A percentile compares a stretch with the other conserved stretches of the same genome.
Evolutionary conservation across 169 alveolate genomes (phyloP).

Genomic region (Cryptosporidium baileyi): DNA sequence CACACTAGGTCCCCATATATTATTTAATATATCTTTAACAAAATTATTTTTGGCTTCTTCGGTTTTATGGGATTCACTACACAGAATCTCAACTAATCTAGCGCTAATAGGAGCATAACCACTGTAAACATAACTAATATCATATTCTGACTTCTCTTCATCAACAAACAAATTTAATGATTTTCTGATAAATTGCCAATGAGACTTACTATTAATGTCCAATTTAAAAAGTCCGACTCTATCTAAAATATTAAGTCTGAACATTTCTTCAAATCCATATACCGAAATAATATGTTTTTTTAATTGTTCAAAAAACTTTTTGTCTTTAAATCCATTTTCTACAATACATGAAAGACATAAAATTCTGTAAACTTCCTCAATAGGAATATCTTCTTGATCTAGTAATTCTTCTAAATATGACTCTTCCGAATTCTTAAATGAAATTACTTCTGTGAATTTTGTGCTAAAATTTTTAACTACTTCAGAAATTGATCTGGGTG

Average conservation of each 20-base stretch:
- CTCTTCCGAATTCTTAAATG: conserved; percentile 15
- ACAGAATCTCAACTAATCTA: conserved; percentile 27
- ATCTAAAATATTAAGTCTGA: conserved; percentile 70
- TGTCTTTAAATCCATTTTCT: conserved; percentile 72
- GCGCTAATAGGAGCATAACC: conserved; percentile 77
- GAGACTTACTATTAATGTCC: conserved; percentile 18
- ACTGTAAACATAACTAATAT: conserved; percentile 75
- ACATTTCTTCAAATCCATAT: conserved; percentile 73
- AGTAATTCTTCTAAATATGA: conserved; percentile 63
- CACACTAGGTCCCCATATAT: conserved; percentile 69
- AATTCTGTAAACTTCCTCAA: conserved; percentile 73
- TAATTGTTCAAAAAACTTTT: conserved; percentile 47
- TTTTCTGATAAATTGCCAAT: conserved; percentile 44
- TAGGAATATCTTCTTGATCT: conserved; percentile 69
- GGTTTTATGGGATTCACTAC: background rate
- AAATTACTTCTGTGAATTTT: conserved; percentile 3
- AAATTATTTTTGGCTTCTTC: background rate
- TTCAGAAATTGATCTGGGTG: conserved; percentile 16
- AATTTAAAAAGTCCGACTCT: conserved; percentile 73
- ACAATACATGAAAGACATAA: conserved; percentile 74
- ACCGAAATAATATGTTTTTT: conserved; percentile 63
- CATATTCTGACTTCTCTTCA: conserved; percentile 71
- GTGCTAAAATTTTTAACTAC: conserved; percentile 49
- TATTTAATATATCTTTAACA: conserved; percentile 16
- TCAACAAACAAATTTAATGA: conserved; percentile 70